Evolutionary conservation across 2,329 filamentous ascomycete species (phyloP), one percentile per base, ranked within the genome.

Genomic region (Thyridium curvatum): DNA sequence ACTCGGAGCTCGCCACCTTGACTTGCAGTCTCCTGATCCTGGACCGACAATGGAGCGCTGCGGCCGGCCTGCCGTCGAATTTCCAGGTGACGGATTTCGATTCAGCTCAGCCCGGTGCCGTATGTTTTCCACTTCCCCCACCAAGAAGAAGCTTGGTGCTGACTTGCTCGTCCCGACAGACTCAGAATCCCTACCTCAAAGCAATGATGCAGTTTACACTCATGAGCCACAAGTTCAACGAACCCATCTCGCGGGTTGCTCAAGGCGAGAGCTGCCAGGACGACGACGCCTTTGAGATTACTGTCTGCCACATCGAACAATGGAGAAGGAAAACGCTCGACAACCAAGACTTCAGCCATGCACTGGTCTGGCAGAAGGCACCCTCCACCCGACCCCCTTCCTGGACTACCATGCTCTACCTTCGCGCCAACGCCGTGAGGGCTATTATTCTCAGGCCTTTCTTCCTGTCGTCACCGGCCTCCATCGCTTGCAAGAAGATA

Each of bases 261-360:
- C 40, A 34, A 2, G 42, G 37, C 12, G 41, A 46, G 28, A 44
- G 21, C 1, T 50, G 52, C 4, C 44, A 48, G 0, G 52, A 57
- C 8, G 45, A 54, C 3, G 54, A 51, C 12, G 45, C 47, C 0
- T 52, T 53, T 13, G 54, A 57, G 8, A 9, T 57, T 4, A 47
- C 55, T 43, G 53, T 46, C 7, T 56, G 56, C 10, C 54, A 56
- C n/a, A 47, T 57, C 4, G 40, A 44, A 32, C 41, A 37, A 21
- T 44, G 41, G 41, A 35, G 35, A 12, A 41, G 38, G 17, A 36
- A 37, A 34, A 18, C 35, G 4, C 16, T 44, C 8, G 41, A 32
- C 28, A 41, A 18, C 18, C 38, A 38, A 12, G 17, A 18, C 2
- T 14, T 41, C 35, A 13, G 12, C 33, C 39, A 33, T 17, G 18